Evolutionary conservation across 257 asterid species (phyloP), one percentile per base, ranked within the genome.

Genomic region (Craterostigma plantagineum): DNA sequence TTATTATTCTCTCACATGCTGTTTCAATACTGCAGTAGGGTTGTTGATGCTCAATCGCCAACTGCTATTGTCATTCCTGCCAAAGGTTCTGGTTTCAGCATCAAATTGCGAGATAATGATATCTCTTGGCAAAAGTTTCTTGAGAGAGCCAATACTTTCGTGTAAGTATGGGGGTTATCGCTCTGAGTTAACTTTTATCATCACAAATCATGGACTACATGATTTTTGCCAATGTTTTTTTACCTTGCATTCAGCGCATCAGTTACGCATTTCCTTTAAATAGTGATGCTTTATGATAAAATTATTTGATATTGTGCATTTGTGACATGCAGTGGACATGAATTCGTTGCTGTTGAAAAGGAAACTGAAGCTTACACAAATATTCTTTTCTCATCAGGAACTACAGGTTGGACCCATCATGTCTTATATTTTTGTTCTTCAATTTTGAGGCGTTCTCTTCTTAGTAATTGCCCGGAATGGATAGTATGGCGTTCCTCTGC

Each of bases 381-480:
- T 63, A 79, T 87, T 71, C 93, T 82, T 34, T 87, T 87, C 91
- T 82, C 98, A 16, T 87, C 98, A 48, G 98, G 98, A 62, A 87
- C 98, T 11, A 87, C 95, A 70, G 98, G 98, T 87, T 11, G 36
- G 52, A 49, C 39, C 50, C 33, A 49, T 50, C 48, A 13, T 43
- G 43, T 16, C 33, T 46, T 49, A 7, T 47, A 55, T 50, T 40
- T 2, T 37, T 23, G 6, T 23, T 23, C 6, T 23, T n/a, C n/a
- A n/a, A n/a, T n/a, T n/a, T n/a, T n/a, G n/a, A n/a, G n/a, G n/a
- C n/a, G n/a, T n/a, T n/a, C n/a, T n/a, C n/a, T n/a, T n/a, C n/a
- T n/a, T n/a, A n/a, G n/a, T n/a, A n/a, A n/a, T n/a, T n/a, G n/a
- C n/a, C n/a, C n/a, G n/a, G n/a, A n/a, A n/a, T n/a, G n/a, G n/a